Conservation (phyloP, 108 stramenopile species). For the Licmophora abbreviata region DNA sequence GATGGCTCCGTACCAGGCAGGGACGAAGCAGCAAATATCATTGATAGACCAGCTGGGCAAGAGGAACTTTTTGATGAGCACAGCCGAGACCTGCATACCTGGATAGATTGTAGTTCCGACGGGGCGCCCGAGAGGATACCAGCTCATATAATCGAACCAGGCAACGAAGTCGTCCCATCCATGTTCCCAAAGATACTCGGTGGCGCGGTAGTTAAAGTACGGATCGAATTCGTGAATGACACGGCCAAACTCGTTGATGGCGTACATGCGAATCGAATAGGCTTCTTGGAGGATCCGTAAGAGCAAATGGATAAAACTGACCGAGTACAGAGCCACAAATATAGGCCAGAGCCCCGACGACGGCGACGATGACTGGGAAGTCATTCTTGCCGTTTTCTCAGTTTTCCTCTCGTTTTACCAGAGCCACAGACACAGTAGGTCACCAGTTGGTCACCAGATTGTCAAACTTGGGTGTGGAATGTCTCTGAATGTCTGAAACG, state of each 20-base stretch:
- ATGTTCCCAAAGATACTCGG: slow-evolving; percentile 55
- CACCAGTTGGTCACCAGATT: too few relatives aligned
- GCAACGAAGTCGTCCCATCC: slow-evolving; percentile 57
- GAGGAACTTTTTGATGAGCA: slow-evolving; percentile 66
- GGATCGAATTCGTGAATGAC: slow-evolving; percentile 88
- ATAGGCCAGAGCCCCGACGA: too few relatives aligned
- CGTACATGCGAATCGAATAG: slow-evolving; percentile 71
- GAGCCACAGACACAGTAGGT: too few relatives aligned
- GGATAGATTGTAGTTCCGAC: slow-evolving; percentile 99
- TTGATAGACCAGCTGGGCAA: slow-evolving; percentile 74
- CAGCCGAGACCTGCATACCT: slow-evolving; percentile 94
- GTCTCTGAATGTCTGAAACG: too few relatives aligned
- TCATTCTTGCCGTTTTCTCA: too few relatives aligned
- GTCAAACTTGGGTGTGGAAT: too few relatives aligned
- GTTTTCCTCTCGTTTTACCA: too few relatives aligned
- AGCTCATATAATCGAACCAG: slow-evolving; percentile 89
- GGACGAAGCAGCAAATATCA: slow-evolving; percentile 89
- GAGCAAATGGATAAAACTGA: too few relatives aligned
- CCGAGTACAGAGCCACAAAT: too few relatives aligned
- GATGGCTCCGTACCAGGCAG: slow-evolving; percentile 84
- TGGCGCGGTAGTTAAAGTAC: slow-evolving; percentile 90
- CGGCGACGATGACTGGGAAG: too few relatives aligned
- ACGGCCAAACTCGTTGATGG: slow-evolving; percentile 77
- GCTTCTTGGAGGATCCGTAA: slow-evolving; percentile 25
- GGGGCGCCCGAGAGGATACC: slow-evolving; percentile 96